phyloP scores from a whole-genome alignment of 1,284 basidiomycete genomes.

The Boletus smithii region DNA sequence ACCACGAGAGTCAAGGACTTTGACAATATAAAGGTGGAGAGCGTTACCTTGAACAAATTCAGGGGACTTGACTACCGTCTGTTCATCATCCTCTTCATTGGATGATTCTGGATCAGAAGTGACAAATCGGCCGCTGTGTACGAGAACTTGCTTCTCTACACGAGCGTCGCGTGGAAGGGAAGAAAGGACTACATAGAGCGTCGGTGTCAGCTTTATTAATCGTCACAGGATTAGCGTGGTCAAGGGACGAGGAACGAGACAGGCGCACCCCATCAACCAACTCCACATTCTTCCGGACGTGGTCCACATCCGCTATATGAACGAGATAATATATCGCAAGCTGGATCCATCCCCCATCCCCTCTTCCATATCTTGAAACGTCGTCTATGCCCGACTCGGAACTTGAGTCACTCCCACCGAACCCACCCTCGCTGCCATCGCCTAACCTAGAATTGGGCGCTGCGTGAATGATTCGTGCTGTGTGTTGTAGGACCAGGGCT shows the following conservation, averaged over 20 bases:
- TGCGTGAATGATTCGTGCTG: conserved; percentile 54
- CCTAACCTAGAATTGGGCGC: conserved; percentile 37
- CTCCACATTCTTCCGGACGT: conserved; percentile 44
- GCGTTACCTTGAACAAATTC: conserved; percentile 40
- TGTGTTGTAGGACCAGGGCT: conserved; percentile 81
- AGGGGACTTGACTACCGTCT: conserved; percentile 35
- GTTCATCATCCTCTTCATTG: conserved; percentile 37
- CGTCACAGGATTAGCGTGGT: conserved; percentile 2
- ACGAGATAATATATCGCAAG: conserved; percentile 65
- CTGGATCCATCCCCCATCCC: conserved; percentile 56
- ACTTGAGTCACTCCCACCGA: conserved; percentile 19
- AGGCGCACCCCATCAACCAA: conserved; percentile 24
- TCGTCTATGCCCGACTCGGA: background rate
- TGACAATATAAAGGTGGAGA: background rate
- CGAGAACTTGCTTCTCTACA: conserved; percentile 67
- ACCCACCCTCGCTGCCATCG: conserved; percentile 29
- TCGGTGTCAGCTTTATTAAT: conserved; percentile 38
- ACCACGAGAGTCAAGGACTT: background rate
- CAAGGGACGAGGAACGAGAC: background rate
- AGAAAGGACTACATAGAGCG: conserved; percentile 66
- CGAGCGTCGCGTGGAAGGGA: conserved; percentile 75
- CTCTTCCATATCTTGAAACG: background rate
- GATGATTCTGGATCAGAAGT: conserved; percentile 31
- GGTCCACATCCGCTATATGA: conserved; percentile 38
- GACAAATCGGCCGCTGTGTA: conserved; percentile 61